Conservation (phyloP, 129 eudicot genomes). For the Flaveria linearis region DNA sequence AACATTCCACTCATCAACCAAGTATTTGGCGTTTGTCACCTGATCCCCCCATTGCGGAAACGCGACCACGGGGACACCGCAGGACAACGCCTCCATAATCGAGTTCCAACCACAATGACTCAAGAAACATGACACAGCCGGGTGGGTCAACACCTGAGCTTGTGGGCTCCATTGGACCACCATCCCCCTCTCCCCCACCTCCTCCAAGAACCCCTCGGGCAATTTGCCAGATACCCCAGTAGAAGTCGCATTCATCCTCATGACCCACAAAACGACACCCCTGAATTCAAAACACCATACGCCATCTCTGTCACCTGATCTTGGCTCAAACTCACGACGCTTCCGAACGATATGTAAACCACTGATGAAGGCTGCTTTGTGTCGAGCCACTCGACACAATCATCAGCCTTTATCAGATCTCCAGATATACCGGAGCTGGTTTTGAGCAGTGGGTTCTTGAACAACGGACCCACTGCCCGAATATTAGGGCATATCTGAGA, state of each 20-base stretch:
- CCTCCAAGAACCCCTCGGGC: conserved; percentile 56
- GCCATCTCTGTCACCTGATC: conserved; percentile 66
- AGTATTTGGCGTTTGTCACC: conserved; percentile 76
- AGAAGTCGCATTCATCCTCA: conserved; percentile 40
- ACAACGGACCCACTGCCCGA: conserved; percentile 72
- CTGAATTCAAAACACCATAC: conserved; percentile 51
- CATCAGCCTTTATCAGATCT: conserved; percentile 48
- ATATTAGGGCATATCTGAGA: conserved; percentile 39
- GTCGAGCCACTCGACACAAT: conserved; percentile 57
- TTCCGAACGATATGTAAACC: conserved; percentile 79
- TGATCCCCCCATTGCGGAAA: conserved; percentile 97
- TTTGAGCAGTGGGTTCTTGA: conserved; percentile 37
- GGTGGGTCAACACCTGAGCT: conserved; percentile 60
- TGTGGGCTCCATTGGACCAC: conserved; percentile 73
- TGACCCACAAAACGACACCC: conserved; percentile 71
- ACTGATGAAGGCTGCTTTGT: conserved; percentile 54
- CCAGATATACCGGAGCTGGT: conserved; percentile 37
- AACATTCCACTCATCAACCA: conserved; percentile 62
- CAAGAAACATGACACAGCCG: conserved; percentile 61
- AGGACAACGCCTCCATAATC: conserved; percentile 60
- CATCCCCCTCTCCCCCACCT: conserved; percentile 51
- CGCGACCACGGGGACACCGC: conserved; percentile 78
- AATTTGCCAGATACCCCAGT: conserved; percentile 20
- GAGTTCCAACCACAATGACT: conserved; percentile 97
- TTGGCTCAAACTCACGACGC: conserved; percentile 51